phyloP scores from a whole-genome alignment of 495 filamentous ascomycete species.

The Penicillium riverlandense region DNA sequence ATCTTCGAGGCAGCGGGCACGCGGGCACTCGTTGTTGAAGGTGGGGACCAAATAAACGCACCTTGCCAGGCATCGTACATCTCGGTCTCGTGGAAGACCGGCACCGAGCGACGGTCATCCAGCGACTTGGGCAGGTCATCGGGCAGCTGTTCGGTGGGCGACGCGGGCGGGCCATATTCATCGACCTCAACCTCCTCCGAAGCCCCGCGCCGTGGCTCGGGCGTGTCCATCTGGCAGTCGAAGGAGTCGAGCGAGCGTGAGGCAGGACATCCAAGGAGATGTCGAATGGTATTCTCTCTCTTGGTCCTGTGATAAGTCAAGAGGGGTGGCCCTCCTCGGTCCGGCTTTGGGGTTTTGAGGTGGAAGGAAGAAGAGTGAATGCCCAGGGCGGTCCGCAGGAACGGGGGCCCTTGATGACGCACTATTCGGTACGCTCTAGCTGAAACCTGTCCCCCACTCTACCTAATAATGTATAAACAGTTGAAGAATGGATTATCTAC shows the following conservation, averaged over 20 bases:
- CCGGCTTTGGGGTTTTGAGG: slow-evolving; percentile 6
- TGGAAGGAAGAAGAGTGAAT: slow-evolving; percentile 1
- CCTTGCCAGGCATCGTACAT: slow-evolving; percentile 99
- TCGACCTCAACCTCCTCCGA: slow-evolving; percentile 23
- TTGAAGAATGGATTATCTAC: no score
- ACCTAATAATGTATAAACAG: no score
- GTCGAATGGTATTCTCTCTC: no score
- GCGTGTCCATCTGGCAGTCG: slow-evolving; percentile 26
- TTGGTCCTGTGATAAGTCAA: no score
- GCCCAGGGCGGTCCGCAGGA: slow-evolving; percentile 10
- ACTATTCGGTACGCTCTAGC: slow-evolving; percentile 4
- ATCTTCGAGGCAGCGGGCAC: background rate
- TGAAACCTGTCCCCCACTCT: slow-evolving; percentile 2
- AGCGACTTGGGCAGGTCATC: slow-evolving; percentile 84
- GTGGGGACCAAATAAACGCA: slow-evolving; percentile 25
- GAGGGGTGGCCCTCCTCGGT: slow-evolving; percentile 6
- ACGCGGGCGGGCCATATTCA: slow-evolving; percentile 13
- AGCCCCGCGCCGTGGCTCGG: slow-evolving; percentile 29
- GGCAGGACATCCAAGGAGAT: slow-evolving; percentile 14
- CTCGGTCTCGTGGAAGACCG: slow-evolving; percentile 68
- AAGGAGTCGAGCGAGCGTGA: slow-evolving; percentile 9
- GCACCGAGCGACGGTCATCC: slow-evolving; percentile 72
- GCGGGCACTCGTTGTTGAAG: background rate
- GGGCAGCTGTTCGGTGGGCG: slow-evolving; percentile 50
- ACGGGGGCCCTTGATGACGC: slow-evolving; percentile 23